Percentiles rank a stretch among this genome's conserved stretches.
Evolutionary conservation across 208 protist genomes (phyloP).

Genomic region (Porcisia deanei): DNA sequence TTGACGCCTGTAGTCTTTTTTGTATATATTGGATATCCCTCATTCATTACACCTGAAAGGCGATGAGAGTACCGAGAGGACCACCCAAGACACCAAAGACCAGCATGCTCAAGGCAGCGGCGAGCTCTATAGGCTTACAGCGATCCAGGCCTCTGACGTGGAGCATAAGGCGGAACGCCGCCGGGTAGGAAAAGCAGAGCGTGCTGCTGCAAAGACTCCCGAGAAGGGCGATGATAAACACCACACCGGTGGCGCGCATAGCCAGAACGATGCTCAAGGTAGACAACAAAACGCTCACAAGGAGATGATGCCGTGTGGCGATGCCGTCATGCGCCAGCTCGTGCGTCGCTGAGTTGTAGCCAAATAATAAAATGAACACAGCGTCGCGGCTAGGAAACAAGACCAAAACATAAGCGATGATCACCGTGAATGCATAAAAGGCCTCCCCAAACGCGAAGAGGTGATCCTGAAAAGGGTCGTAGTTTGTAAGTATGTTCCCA

Average conservation of each 20-base stretch:
- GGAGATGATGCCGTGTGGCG: constrained; percentile 46
- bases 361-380: constrained; percentile 80
- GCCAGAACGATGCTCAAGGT: constrained; percentile 51
- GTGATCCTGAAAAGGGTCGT: constrained; percentile 55
- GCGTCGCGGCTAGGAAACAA: constrained; percentile 78
- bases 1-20: not conserved
- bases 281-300: constrained; percentile 63
- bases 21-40: not conserved
- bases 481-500: constrained; percentile 81
- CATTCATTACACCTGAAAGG: constrained; percentile 24
- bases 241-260: constrained; percentile 51
- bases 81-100: constrained; percentile 55
- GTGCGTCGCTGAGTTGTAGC: constrained; percentile 54
- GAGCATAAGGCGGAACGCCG: constrained; percentile 58
- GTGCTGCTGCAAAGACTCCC: constrained; percentile 71
- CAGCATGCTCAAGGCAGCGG: constrained; percentile 46
- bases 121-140: constrained; percentile 35
- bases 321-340: constrained; percentile 39
- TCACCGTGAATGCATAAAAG: constrained; percentile 68
- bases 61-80: constrained; percentile 50
- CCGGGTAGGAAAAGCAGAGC: constrained; percentile 74
- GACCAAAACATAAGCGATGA: constrained; percentile 69
- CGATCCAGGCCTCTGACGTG: constrained; percentile 39
- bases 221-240: constrained; percentile 67
- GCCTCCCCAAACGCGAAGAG: constrained; percentile 68